phyloP scores from a whole-genome alignment of 2,329 filamentous ascomycete species.

The Pyrenophora seminiperda region DNA sequence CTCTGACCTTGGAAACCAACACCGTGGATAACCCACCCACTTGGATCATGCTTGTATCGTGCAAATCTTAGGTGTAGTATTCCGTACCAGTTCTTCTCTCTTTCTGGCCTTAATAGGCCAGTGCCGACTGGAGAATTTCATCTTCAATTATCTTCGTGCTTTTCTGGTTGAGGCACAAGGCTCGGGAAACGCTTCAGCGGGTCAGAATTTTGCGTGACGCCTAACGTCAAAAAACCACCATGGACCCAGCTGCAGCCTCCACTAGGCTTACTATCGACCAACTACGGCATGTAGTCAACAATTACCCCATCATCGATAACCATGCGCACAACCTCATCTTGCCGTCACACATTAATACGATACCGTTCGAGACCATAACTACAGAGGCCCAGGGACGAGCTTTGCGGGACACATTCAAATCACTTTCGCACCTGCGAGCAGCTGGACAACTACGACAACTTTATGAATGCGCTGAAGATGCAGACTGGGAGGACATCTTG shows the following conservation, averaged over 20 bases:
- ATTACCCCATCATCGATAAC: constrained; percentile 70
- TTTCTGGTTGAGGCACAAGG: neutral
- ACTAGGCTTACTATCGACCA: constrained; percentile 38
- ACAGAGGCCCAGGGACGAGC: constrained; percentile 75
- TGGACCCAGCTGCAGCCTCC: constrained; percentile 24
- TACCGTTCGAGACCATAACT: constrained; percentile 66
- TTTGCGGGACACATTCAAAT: constrained; percentile 64
- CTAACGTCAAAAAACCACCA: constrained; percentile 6
- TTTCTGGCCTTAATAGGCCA: neutral
- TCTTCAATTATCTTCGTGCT: neutral
- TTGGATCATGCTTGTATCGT: constrained; percentile 10
- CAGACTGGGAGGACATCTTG: constrained; percentile 65
- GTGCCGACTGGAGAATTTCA: neutral
- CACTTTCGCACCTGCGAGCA: constrained; percentile 72
- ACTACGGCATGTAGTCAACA: constrained; percentile 41
- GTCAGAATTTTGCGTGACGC: neutral
- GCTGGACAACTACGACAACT: constrained; percentile 69
- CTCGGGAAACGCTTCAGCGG: neutral
- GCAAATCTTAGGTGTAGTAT: neutral
- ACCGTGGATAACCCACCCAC: constrained; percentile 6
- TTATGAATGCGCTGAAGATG: constrained; percentile 62
- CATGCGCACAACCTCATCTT: constrained; percentile 73
- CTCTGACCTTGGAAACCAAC: constrained; percentile 9
- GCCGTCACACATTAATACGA: constrained; percentile 53
- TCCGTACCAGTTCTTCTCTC: neutral